Conservation (phyloP, 805 yeast genomes). For the Metschnikowia hibisci region DNA sequence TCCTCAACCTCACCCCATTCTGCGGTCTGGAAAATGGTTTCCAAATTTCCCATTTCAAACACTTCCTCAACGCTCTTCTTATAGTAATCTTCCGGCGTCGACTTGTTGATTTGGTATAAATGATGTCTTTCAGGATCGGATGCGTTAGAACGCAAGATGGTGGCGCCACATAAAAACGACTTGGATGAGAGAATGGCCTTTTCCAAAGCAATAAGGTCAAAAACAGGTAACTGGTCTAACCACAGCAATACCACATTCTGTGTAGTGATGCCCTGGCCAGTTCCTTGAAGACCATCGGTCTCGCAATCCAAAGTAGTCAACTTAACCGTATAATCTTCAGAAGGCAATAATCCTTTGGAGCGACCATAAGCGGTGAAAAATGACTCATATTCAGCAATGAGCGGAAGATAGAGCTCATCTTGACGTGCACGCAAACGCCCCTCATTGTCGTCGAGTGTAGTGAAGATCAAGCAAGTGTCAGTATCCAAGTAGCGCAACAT, state of each 20-base stretch:
- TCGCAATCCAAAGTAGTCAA: conserved; percentile 76
- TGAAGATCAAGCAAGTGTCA: conserved; percentile 84
- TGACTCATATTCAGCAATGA: conserved; percentile 63
- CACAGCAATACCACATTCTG: conserved; percentile 61
- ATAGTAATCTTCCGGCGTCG: conserved; percentile 27
- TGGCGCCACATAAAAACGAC: conserved; percentile 78
- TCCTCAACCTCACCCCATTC: conserved; percentile 99
- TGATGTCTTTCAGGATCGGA: conserved; percentile 19
- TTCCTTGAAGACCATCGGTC: conserved; percentile 74
- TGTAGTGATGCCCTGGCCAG: conserved; percentile 60
- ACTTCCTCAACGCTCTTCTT: conserved; percentile 60
- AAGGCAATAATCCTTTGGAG: conserved; percentile 22
- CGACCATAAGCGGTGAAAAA: conserved; percentile 45
- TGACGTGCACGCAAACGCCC: conserved; percentile 81
- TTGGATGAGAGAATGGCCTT: conserved; percentile 82
- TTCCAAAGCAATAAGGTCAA: conserved; percentile 86
- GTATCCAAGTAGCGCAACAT: conserved; percentile 86
- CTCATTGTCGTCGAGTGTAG: conserved; percentile 76
- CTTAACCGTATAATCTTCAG: conserved; percentile 26
- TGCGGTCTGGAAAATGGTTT: conserved; percentile 76
- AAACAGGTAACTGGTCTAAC: conserved; percentile 58
- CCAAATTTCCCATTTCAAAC: conserved; percentile 74
- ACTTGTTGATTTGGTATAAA: conserved; percentile 36
- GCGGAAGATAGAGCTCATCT: conserved; percentile 69
- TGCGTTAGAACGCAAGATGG: conserved; percentile 51